These are phyloP conservation scores for Coniochaeta sp. DNA, from an alignment of 2,329 filamentous ascomycete species.

Conservation along the genomic window DNA sequence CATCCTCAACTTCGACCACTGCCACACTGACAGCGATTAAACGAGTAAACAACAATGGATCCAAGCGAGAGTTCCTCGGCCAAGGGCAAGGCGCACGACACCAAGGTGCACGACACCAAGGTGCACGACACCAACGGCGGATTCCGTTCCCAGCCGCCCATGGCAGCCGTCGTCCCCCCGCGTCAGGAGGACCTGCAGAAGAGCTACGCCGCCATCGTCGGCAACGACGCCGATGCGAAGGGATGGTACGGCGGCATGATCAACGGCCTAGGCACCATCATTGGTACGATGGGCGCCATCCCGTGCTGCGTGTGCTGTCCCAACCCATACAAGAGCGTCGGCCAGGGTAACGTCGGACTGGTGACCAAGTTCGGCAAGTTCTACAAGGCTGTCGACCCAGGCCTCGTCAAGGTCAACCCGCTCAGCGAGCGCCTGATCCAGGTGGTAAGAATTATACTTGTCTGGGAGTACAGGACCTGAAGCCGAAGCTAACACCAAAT, in stretches of 20 bases:
- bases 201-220: constrained; percentile 62
- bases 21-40: background rate
- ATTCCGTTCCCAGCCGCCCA: constrained; percentile 46
- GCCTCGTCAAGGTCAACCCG: constrained; percentile 95
- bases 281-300: constrained; percentile 78
- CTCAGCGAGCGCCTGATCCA: constrained; percentile 83
- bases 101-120: constrained; percentile 3
- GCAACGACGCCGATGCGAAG: constrained; percentile 61
- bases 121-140: constrained; percentile 25
- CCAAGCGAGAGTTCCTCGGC: constrained; percentile 5
- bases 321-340: constrained; percentile 90
- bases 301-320: constrained; percentile 90
- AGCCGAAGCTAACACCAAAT: too few species aligned
- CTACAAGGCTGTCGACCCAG: constrained; percentile 91
- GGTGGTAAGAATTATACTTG: constrained; percentile 50
- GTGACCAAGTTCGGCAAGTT: constrained; percentile 95
- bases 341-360: constrained; percentile 89
- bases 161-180: constrained; percentile 67
- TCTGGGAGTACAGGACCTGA: too few species aligned
- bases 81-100: constrained; percentile 12
- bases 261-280: constrained; percentile 62
- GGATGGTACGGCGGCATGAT: constrained; percentile 92
- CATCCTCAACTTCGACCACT: background rate
- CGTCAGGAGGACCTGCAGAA: constrained; percentile 77
- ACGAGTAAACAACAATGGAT: background rate